Evolutionary conservation across 306 rosid genomes (phyloP), one percentile per base, ranked within the genome.

Genomic region (Neltuma alba): DNA sequence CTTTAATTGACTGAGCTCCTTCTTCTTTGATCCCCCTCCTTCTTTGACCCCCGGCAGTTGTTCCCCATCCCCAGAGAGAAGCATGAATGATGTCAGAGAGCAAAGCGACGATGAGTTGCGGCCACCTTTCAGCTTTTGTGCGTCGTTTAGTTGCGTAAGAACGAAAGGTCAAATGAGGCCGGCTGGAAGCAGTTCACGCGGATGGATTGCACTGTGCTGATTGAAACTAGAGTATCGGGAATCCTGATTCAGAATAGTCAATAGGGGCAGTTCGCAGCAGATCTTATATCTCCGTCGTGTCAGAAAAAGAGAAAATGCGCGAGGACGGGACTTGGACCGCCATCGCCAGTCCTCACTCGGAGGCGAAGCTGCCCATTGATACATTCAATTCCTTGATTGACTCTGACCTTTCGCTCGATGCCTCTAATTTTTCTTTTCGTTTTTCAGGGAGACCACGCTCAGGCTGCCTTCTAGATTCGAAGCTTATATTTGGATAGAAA

Each of bases 1-100:
- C 58, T 60, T 66, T 42, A 38, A 18, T 8, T 31, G 57, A 31
- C 20, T 58, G 72, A 30, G 13, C 61, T 31, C 41, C 78, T 38
- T 72, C 68, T 57, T 38, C 63, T 62, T 75, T 76, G 78, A 38
- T 47, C 36, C 34, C 30, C 34, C 70, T 36, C 70, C 61, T 71
- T 45, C 60, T 18, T 42, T 78, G 28, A 0, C 73, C 8, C 69
- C 66, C 23, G n/a, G 72, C 28, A 55, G 57, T 11, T 16, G 61
- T 60, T 79, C 69, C 58, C 52, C 66, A 65, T 81, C 86, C n/a
- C n/a, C n/a, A n/a, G 70, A 72, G 18, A 33, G 86, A 74, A 64
- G 84, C 87, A 85, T 69, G 45, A 60, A 28, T 14, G 66, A 60
- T 37, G 14, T 10, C 27, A 15, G 62, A 55, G 62, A 55, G n/a